phyloP scores from a whole-genome alignment of 805 yeast genomes.

The Brettanomyces bruxellensis region DNA sequence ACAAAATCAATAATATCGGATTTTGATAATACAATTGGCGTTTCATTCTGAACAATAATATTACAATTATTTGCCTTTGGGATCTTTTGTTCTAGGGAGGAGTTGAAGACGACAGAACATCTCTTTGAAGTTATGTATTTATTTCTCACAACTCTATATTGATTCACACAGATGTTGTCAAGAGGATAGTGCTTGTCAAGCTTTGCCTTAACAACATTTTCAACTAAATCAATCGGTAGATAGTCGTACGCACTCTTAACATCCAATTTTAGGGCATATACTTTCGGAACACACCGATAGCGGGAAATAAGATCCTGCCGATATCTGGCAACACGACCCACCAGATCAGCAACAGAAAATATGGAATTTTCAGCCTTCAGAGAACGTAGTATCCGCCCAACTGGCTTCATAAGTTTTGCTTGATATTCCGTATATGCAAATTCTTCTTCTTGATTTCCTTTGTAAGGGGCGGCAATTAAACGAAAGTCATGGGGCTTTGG shows the following conservation, averaged over 20 bases:
- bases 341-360: slow-evolving; percentile 37
- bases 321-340: slow-evolving; percentile 29
- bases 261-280: slow-evolving; percentile 64
- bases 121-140: neutral
- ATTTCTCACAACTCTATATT: slow-evolving; percentile 3
- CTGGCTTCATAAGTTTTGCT: slow-evolving; percentile 34
- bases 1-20: slow-evolving; percentile 38
- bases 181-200: slow-evolving; percentile 11
- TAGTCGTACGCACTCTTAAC: slow-evolving; percentile 70
- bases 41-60: slow-evolving; percentile 7
- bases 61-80: neutral
- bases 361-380: neutral
- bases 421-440: slow-evolving; percentile 26
- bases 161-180: slow-evolving; percentile 7
- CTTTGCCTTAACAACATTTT: slow-evolving; percentile 7
- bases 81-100: neutral
- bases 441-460: slow-evolving; percentile 25
- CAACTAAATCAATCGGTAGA: slow-evolving; percentile 37
- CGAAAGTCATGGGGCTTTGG: slow-evolving; percentile 60
- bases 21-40: slow-evolving; percentile 24
- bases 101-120: neutral
- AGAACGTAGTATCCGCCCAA: slow-evolving; percentile 23
- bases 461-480: slow-evolving; percentile 47
- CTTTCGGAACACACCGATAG: slow-evolving; percentile 21
- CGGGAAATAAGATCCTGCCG: slow-evolving; percentile 18